Evolutionary conservation across 257 asterid genomes (phyloP).

Genomic region (Lavandula angustifolia): DNA sequence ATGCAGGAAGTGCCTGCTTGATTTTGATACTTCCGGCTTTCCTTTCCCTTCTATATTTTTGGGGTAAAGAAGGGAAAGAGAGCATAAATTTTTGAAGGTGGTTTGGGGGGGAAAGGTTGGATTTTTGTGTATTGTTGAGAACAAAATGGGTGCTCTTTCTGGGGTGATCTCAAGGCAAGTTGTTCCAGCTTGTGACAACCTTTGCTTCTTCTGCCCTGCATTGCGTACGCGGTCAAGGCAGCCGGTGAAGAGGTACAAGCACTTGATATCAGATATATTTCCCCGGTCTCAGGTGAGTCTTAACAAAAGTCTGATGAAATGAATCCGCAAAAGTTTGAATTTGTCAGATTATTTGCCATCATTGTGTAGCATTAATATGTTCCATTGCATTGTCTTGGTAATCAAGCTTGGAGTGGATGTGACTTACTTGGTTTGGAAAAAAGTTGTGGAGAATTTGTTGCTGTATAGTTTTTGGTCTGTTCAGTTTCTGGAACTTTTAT

Average conservation of each 20-base stretch:
- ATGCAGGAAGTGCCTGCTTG: conserved; percentile 40
- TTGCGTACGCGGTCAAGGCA: conserved; percentile 94
- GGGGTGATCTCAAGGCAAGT: conserved; percentile 94
- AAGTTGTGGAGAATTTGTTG: background rate
- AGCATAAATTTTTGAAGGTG: conserved; percentile 36
- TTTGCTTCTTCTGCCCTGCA: conserved; percentile 94
- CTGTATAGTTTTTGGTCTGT: background rate
- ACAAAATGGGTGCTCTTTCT: conserved; percentile 72
- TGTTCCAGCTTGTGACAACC: conserved; percentile 87
- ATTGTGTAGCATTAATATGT: conserved; percentile 1
- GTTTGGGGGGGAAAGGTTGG: background rate
- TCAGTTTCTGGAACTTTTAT: background rate
- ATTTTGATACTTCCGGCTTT: conserved; percentile 48
- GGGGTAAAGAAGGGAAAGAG: conserved; percentile 70
- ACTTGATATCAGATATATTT: conserved; percentile 87
- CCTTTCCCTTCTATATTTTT: conserved; percentile 67
- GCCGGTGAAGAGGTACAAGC: conserved; percentile 98
- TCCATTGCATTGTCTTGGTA: background rate
- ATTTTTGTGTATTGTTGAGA: background rate
- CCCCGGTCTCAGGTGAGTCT: conserved; percentile 78
- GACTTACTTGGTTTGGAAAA: conserved; percentile 4
- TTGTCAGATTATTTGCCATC: conserved; percentile 1
- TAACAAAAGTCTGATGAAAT: background rate
- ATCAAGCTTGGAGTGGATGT: conserved; percentile 8
- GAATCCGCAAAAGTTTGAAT: background rate